Evolutionary conservation across 257 asterid genomes (phyloP).

Genomic region (Jacaranda copaia): DNA sequence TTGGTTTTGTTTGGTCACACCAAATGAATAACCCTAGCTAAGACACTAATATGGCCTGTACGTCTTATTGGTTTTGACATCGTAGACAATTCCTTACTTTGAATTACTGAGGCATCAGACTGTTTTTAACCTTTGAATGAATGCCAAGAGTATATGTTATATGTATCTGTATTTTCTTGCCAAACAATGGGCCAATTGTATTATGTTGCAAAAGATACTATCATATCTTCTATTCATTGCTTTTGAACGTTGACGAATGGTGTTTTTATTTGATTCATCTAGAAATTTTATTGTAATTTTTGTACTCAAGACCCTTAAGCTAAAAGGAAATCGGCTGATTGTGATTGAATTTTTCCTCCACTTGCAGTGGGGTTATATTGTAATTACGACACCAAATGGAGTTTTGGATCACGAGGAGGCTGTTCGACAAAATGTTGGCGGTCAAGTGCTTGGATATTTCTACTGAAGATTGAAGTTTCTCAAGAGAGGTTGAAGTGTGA

Average conservation of each 20-base stretch:
- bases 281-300: neutral
- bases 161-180: constrained; percentile 7
- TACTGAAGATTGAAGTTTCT: constrained; percentile 50
- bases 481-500: constrained; percentile 22
- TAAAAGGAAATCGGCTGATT: constrained; percentile 8
- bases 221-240: neutral
- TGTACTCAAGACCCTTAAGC: constrained; percentile 8
- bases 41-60: neutral
- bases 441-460: constrained; percentile 96
- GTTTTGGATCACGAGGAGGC: constrained; percentile 97
- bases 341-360: constrained; percentile 2
- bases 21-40: neutral
- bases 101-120: neutral
- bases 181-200: neutral
- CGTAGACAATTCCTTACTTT: constrained; percentile 5
- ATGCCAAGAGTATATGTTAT: constrained; percentile 10
- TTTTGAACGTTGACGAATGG: neutral
- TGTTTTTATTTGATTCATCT: constrained; percentile 12
- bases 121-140: neutral
- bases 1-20: constrained; percentile 6
- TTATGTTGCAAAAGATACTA: constrained; percentile 3
- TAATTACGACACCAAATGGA: constrained; percentile 93
- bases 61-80: constrained; percentile 1
- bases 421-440: constrained; percentile 81
- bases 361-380: constrained; percentile 96